A percentile compares a stretch with the other conserved stretches of the same genome.
Conservation (phyloP, 2,329 filamentous ascomycete species). For the Alternaria sp. region DNA sequence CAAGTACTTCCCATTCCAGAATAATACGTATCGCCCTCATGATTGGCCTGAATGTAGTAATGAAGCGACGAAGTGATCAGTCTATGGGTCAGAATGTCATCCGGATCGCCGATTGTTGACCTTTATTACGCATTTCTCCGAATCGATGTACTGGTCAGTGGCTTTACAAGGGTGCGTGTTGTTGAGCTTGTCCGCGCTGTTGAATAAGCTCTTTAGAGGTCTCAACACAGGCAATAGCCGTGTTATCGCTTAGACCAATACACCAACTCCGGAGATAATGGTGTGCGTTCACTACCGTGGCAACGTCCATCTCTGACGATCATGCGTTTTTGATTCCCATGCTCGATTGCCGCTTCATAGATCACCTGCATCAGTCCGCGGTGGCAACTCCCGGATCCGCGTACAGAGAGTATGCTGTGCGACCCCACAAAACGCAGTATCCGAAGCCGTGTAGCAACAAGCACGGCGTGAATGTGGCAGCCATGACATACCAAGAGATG, state of each 20-base stretch:
- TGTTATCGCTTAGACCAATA: neutral
- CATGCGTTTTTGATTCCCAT: conserved; percentile 5
- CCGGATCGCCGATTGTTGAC: neutral
- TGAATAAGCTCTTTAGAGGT: neutral
- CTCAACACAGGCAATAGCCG: neutral
- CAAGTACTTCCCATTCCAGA: neutral
- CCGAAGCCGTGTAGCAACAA: conserved; percentile 9
- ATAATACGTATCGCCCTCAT: neutral
- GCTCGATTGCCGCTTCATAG: neutral
- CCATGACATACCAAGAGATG: neutral
- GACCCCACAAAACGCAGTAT: conserved; percentile 1
- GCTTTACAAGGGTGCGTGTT: neutral
- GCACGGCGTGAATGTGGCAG: neutral
- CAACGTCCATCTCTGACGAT: neutral
- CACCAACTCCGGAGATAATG: neutral
- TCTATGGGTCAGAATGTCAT: neutral
- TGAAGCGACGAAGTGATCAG: neutral
- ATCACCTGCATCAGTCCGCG: neutral
- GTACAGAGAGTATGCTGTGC: conserved; percentile 2
- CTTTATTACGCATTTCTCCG: neutral
- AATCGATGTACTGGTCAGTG: neutral
- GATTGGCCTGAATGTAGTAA: neutral
- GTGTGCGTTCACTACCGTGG: neutral
- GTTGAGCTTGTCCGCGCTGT: neutral
- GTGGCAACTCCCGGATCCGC: neutral